Conservation (phyloP, 306 rosid species). For the Prunus fruticosa region DNA sequence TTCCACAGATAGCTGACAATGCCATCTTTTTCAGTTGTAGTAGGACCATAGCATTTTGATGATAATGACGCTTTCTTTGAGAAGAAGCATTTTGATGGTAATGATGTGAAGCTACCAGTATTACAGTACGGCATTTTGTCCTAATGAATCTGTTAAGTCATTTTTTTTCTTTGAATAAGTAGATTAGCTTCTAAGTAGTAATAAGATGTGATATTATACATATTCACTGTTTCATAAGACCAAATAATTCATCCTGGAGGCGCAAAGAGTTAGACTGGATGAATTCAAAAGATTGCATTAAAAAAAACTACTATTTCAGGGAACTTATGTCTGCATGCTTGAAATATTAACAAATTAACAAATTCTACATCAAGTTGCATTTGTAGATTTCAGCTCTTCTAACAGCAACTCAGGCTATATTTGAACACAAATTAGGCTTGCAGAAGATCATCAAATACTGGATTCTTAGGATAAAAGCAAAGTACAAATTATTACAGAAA, state of each 20-base stretch:
- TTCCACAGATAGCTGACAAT: neutral
- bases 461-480: neutral
- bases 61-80: neutral
- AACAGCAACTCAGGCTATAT: neutral
- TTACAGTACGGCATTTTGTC: neutral
- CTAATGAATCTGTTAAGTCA: neutral
- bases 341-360: no score
- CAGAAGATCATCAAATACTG: neutral
- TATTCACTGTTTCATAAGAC: neutral
- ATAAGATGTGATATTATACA: neutral
- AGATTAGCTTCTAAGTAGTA: neutral
- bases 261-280: neutral
- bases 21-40: neutral
- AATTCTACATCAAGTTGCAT: neutral
- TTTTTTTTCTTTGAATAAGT: neutral
- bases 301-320: no score
- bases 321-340: neutral
- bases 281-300: neutral
- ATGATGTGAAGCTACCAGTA: neutral
- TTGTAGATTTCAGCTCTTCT: neutral
- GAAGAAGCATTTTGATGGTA: neutral
- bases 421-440: neutral
- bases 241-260: neutral
- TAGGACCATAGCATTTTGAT: no score
- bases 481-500: neutral